Evolutionary conservation across 2,329 filamentous ascomycete genomes (phyloP).

Genomic region (Proliferodiscus dingleyae): DNA sequence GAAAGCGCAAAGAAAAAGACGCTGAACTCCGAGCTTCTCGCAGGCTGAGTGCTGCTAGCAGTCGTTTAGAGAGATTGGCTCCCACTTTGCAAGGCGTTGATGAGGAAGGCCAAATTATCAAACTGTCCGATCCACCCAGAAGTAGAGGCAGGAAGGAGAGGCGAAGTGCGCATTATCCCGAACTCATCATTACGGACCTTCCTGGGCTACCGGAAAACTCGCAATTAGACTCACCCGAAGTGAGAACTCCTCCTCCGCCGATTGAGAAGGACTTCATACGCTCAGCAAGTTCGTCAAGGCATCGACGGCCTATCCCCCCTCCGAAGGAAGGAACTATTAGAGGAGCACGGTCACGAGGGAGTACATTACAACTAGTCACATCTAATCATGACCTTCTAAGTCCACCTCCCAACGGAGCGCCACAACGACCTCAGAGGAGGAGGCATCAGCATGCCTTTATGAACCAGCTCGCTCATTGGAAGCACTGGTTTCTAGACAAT

Average conservation of each 20-base stretch:
- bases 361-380: constrained; percentile 79
- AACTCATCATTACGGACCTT: constrained; percentile 66
- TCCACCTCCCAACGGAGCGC: constrained; percentile 36
- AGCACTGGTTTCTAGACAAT: constrained; percentile 68
- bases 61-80: constrained; percentile 75
- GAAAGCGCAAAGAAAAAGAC: constrained; percentile 81
- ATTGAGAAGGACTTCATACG: constrained; percentile 75
- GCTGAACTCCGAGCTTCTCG: constrained; percentile 73
- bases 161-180: constrained; percentile 61
- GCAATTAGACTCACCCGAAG: constrained; percentile 30
- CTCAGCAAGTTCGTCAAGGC: constrained; percentile 71
- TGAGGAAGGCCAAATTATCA: constrained; percentile 57
- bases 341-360: constrained; percentile 70
- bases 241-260: constrained; percentile 56
- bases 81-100: constrained; percentile 73
- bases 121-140: constrained; percentile 51
- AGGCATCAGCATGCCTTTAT: constrained; percentile 60
- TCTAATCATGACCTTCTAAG: constrained; percentile 58
- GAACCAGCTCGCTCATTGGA: constrained; percentile 61
- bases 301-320: constrained; percentile 71
- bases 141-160: constrained; percentile 74
- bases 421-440: constrained; percentile 37
- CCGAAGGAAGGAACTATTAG: constrained; percentile 74
- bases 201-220: constrained; percentile 66
- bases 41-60: constrained; percentile 83